A percentile compares a stretch with the other conserved stretches of the same genome.
phyloP scores from a whole-genome alignment of 108 stramenopile genomes.

The Skeletonema tropicum region DNA sequence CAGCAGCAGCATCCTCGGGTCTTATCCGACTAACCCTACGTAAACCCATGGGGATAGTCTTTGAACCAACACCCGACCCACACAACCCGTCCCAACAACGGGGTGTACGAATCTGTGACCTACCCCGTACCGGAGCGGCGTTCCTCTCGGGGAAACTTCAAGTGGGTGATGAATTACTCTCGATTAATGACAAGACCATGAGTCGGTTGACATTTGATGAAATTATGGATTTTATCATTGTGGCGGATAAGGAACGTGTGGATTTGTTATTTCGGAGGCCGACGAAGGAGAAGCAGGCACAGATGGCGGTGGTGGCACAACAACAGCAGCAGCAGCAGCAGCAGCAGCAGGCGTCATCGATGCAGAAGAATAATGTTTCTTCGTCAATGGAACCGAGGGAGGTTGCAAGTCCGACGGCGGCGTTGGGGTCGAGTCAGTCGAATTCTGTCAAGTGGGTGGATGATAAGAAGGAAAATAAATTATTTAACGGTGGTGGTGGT shows the following conservation, averaged over 20 bases:
- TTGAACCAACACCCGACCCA: slow-evolving; percentile 89
- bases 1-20: slow-evolving; percentile 11
- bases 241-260: slow-evolving; percentile 83
- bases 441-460: slow-evolving; percentile 79
- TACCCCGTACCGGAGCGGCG: slow-evolving; percentile 86
- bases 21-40: slow-evolving; percentile 79
- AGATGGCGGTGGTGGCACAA: background rate
- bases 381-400: background rate
- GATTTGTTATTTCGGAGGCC: slow-evolving; percentile 85
- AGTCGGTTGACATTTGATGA: slow-evolving; percentile 85
- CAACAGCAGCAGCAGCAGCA: background rate
- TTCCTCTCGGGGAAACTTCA: slow-evolving; percentile 76
- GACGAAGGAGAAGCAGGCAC: slow-evolving; percentile 51
- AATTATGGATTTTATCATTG: slow-evolving; percentile 92
- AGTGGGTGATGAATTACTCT: slow-evolving; percentile 84
- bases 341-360: background rate
- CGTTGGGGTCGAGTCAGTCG: slow-evolving; percentile 13
- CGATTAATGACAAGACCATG: slow-evolving; percentile 88
- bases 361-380: too few species aligned
- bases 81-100: slow-evolving; percentile 60
- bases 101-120: slow-evolving; percentile 86
- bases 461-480: slow-evolving; percentile 24
- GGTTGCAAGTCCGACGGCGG: slow-evolving; percentile 12
- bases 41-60: slow-evolving; percentile 92
- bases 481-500: background rate